A percentile compares a stretch with the other conserved stretches of the same genome.
Evolutionary conservation across 2,329 filamentous ascomycete species (phyloP).

Genomic region (Calonectria ilicicola): DNA sequence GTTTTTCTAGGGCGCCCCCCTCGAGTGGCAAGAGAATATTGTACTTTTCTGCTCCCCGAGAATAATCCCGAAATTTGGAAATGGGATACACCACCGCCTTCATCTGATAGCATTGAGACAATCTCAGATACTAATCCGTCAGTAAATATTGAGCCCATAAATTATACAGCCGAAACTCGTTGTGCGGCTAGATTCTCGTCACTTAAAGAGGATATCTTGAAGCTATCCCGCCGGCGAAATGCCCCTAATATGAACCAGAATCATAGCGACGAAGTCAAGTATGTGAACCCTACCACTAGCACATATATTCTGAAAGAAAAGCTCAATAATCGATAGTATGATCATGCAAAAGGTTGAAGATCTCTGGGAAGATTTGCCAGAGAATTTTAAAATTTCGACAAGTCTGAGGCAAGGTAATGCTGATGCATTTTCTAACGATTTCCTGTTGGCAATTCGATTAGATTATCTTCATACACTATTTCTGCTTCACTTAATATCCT

Average conservation of each 20-base stretch:
- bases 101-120: not conserved
- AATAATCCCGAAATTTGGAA: not conserved
- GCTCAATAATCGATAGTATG: not conserved
- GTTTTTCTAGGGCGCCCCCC: not conserved
- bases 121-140: not conserved
- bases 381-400: not conserved
- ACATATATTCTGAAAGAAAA: not conserved
- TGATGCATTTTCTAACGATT: not conserved
- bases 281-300: not conserved
- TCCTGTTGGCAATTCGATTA: not conserved
- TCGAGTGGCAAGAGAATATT: not conserved
- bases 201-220: not conserved
- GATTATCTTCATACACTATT: not conserved
- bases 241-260: not conserved
- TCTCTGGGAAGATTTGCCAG: not conserved
- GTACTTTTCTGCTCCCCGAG: not conserved
- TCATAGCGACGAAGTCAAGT: not conserved
- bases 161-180: not conserved
- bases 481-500: not conserved
- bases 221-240: not conserved
- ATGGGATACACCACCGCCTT: not conserved
- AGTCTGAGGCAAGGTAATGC: not conserved
- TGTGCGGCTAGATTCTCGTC: not conserved
- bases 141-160: not conserved
- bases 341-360: not conserved